Evolutionary conservation across 2,329 filamentous ascomycete species (phyloP).

Genomic region (Massarina eburnea): DNA sequence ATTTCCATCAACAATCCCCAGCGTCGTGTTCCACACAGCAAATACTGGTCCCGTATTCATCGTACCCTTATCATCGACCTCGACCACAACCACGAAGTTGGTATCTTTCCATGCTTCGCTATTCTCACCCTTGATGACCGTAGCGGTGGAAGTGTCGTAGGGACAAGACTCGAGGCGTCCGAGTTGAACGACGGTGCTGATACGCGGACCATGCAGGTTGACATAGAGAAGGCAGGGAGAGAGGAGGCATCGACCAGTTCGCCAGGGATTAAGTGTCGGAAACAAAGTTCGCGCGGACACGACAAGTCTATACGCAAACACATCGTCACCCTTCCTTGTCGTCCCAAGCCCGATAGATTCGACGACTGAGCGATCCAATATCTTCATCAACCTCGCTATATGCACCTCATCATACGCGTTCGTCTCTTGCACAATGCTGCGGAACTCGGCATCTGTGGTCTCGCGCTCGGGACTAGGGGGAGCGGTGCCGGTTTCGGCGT

Average conservation of each 20-base stretch:
- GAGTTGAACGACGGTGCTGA: not conserved
- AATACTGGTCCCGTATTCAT: not conserved
- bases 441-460: not conserved
- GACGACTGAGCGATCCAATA: not conserved
- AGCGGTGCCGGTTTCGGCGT: not conserved
- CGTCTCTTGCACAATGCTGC: not conserved
- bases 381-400: not conserved
- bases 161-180: not conserved
- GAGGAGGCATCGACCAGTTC: not conserved
- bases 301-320: not conserved
- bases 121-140: not conserved
- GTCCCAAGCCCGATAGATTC: not conserved
- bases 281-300: not conserved
- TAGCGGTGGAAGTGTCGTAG: not conserved
- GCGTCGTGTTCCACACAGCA: not conserved
- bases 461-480: not conserved
- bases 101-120: not conserved
- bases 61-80: not conserved
- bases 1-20: not conserved
- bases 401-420: not conserved
- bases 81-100: not conserved
- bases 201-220: not conserved
- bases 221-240: not conserved
- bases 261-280: not conserved
- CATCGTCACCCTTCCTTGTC: not conserved